phyloP scores from a whole-genome alignment of 495 filamentous ascomycete genomes.

The Baudoinia panamericana region DNA sequence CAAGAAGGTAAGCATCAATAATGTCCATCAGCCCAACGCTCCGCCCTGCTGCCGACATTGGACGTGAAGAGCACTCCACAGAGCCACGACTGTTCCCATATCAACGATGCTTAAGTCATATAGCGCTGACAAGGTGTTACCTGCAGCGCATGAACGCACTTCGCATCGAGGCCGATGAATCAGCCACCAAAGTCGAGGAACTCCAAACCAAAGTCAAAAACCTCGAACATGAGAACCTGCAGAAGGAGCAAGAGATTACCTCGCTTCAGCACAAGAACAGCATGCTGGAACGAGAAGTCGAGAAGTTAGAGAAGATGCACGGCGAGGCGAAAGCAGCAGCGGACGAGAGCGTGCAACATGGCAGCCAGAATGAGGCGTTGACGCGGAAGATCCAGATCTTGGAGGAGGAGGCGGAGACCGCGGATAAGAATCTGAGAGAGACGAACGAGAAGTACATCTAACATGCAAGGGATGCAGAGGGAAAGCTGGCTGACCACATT shows the following conservation, averaged over 20 bases:
- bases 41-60: slow-evolving; percentile 1
- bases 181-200: slow-evolving; percentile 66
- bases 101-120: no score
- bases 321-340: slow-evolving; percentile 69
- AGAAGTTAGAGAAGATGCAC: slow-evolving; percentile 67
- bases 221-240: slow-evolving; percentile 85
- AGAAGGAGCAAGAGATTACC: slow-evolving; percentile 95
- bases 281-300: slow-evolving; percentile 75
- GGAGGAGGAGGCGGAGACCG: slow-evolving; percentile 93
- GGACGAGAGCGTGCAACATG: slow-evolving; percentile 57
- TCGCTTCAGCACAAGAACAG: slow-evolving; percentile 86
- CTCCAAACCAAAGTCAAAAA: slow-evolving; percentile 72
- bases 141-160: slow-evolving; percentile 81
- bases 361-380: slow-evolving; percentile 75
- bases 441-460: slow-evolving; percentile 87
- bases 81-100: no score
- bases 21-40: background rate
- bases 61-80: no score
- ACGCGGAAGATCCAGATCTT: slow-evolving; percentile 86
- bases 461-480: background rate
- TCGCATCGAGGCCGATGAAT: slow-evolving; percentile 81
- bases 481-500: slow-evolving; percentile 6
- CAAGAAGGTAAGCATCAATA: slow-evolving; percentile 52
- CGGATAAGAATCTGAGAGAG: slow-evolving; percentile 86
- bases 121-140: no score